Percentiles rank a stretch among this genome's conserved stretches.
phyloP scores from a whole-genome alignment of 192 early-diverging fungal genomes.

The Mortierella antarctica region DNA sequence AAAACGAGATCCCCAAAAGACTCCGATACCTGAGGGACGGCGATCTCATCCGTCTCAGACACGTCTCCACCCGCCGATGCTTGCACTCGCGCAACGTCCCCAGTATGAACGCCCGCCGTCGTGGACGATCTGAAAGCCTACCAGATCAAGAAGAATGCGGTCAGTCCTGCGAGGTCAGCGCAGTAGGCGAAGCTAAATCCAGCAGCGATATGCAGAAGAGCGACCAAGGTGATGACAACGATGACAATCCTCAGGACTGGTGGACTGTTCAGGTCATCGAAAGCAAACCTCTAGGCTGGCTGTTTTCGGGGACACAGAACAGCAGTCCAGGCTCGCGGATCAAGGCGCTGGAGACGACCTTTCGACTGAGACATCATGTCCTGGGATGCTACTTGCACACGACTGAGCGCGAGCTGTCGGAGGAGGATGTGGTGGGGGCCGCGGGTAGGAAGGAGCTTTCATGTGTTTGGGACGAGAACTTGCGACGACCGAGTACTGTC shows the following conservation, averaged over 20 bases:
- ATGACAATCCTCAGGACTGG: slow-evolving; percentile 78
- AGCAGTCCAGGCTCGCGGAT: slow-evolving; percentile 24
- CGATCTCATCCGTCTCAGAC: slow-evolving; percentile 78
- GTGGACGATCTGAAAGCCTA: too few species aligned
- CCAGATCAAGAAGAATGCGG: too few species aligned
- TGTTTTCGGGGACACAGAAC: not conserved
- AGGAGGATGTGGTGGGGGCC: slow-evolving; percentile 76
- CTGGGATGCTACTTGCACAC: slow-evolving; percentile 76
- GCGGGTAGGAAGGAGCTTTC: slow-evolving; percentile 17
- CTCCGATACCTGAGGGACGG: slow-evolving; percentile 68
- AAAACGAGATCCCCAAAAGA: slow-evolving; percentile 23
- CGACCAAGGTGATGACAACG: slow-evolving; percentile 68
- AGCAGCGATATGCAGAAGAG: too few species aligned
- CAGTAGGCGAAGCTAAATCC: slow-evolving; percentile 60
- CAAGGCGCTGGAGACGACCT: slow-evolving; percentile 64
- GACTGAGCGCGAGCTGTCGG: slow-evolving; percentile 44
- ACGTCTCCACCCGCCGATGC: slow-evolving; percentile 64
- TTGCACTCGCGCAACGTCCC: slow-evolving; percentile 73
- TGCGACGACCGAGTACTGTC: not conserved
- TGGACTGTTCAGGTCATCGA: slow-evolving; percentile 81
- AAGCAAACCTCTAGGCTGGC: slow-evolving; percentile 23
- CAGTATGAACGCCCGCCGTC: not conserved
- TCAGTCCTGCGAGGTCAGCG: slow-evolving; percentile 32
- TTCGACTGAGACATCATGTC: slow-evolving; percentile 75
- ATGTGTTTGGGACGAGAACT: slow-evolving; percentile 23